Evolutionary conservation across 306 rosid species (phyloP).

Genomic region (Alnus rubra): DNA sequence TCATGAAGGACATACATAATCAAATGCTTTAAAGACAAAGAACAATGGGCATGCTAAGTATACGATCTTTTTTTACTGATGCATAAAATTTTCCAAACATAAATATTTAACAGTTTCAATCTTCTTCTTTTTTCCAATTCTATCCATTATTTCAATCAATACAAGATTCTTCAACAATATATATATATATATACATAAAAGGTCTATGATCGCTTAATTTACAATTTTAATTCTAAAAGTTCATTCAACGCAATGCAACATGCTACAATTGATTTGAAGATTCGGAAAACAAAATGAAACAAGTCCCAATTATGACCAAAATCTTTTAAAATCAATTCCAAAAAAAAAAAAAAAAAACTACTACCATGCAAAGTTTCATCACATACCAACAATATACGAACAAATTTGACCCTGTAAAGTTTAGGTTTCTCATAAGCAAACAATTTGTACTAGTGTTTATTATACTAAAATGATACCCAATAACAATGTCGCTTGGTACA

Average conservation of each 20-base stretch:
- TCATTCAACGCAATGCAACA: not conserved
- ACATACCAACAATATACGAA: too few species aligned
- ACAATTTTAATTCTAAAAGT: slow-evolving; percentile 4
- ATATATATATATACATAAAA: not conserved
- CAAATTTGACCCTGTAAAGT: too few species aligned
- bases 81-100: not conserved
- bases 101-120: not conserved
- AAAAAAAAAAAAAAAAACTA: not conserved
- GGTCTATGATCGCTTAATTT: slow-evolving; percentile 5
- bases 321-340: not conserved
- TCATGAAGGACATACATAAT: slow-evolving; percentile 13
- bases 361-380: slow-evolving; percentile 49
- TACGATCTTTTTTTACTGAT: slow-evolving; percentile 1
- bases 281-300: not conserved
- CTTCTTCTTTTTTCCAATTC: slow-evolving; percentile 2
- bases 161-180: slow-evolving; percentile 7
- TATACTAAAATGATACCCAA: too few species aligned
- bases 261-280: too few species aligned
- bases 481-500: too few species aligned
- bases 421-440: too few species aligned
- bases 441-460: too few species aligned
- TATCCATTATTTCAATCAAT: slow-evolving; percentile 14
- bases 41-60: slow-evolving; percentile 15
- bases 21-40: slow-evolving; percentile 12
- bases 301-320: not conserved